Evolutionary conservation across 768 basidiomycete genomes (phyloP), one percentile per base, ranked within the genome.

Genomic region (Boletus coccyginus): DNA sequence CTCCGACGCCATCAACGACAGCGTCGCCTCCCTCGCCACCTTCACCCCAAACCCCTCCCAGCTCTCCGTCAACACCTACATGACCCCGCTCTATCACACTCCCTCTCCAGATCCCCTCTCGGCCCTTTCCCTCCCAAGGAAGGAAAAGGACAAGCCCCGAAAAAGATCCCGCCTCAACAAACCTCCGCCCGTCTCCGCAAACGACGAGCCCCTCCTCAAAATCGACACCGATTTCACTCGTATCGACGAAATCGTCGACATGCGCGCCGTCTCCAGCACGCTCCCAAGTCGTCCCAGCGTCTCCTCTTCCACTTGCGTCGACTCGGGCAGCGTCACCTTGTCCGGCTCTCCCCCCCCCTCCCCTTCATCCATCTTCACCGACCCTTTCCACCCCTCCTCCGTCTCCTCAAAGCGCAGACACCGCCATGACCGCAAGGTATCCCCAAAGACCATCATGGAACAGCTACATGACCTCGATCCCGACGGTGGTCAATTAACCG

Each of bases 191-290:
- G 16, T 52, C 40, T 52, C 57, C 38, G 35, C 60, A 55, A 58
- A 77, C 73, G 59, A 74, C 66, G 50, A 68, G 60, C 63, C 50
- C 46, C 24, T 60, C 16, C 54, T 61, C 59, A 55, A 14, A 50
- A 66, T 58, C 50, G 62, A 59, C 62, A 74, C 57, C 63, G 71
- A 56, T 66, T 71, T 50, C 43, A 81, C 87, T 11, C 73, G 82
- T 49, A 93, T 97, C 81, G 87, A 90, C 39, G 94, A 88, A 7
- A 93, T 97, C 65, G 75, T 96, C 58, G 78, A 93, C 64, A 17
- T 51, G 56, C 16, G 46, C 63, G 21, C 57, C 57, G 8, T 42
- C 10, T 41, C 66, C 0, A 38, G 46, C 29, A 50, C 59, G 10
- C 31, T 53, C 48, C 29, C 50, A 50, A 39, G 54, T 62, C 60